These are phyloP conservation scores for Albophoma yamanashiensis DNA, from an alignment of 2,329 filamentous ascomycete species.

Conservation along the genomic window DNA sequence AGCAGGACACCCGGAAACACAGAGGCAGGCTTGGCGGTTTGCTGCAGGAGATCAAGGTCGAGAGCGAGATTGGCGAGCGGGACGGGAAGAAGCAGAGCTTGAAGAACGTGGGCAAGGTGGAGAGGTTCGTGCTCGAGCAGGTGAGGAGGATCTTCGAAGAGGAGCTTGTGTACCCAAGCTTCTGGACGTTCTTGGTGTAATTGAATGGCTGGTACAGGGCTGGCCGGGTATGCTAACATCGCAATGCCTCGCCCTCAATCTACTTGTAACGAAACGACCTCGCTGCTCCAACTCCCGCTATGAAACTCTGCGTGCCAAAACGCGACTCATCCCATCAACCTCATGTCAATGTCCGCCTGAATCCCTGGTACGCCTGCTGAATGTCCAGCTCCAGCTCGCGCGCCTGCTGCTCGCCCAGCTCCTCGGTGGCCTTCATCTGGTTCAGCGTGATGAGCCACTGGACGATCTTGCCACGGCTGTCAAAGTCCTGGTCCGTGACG, in stretches of 20 bases:
- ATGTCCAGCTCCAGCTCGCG: slow-evolving; percentile 88
- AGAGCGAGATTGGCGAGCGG: slow-evolving; percentile 92
- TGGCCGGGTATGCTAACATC: neutral
- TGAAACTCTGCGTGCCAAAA: neutral
- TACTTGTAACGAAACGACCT: neutral
- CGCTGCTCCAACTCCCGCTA: neutral
- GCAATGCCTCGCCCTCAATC: neutral
- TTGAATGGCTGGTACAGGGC: neutral
- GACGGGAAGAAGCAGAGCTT: slow-evolving; percentile 88
- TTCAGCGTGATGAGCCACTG: slow-evolving; percentile 97
- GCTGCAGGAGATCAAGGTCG: slow-evolving; percentile 86
- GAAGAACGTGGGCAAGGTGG: slow-evolving; percentile 98
- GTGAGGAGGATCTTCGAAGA: slow-evolving; percentile 96
- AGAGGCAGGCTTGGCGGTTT: slow-evolving; percentile 53
- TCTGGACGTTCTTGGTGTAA: slow-evolving; percentile 91
- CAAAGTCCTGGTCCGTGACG: slow-evolving; percentile 90
- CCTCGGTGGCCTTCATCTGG: slow-evolving; percentile 93
- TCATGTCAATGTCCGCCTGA: slow-evolving; percentile 66
- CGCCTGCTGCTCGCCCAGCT: slow-evolving; percentile 76
- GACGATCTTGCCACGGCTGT: slow-evolving; percentile 92
- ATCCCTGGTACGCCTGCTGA: slow-evolving; percentile 86
- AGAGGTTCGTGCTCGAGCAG: slow-evolving; percentile 93
- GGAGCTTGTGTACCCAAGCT: slow-evolving; percentile 96
- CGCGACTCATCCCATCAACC: neutral
- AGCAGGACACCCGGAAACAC: slow-evolving; percentile 15